Evolutionary conservation across 2,329 filamentous ascomycete genomes (phyloP), one percentile per base, ranked within the genome.

Genomic region (Diplodia sapinea): DNA sequence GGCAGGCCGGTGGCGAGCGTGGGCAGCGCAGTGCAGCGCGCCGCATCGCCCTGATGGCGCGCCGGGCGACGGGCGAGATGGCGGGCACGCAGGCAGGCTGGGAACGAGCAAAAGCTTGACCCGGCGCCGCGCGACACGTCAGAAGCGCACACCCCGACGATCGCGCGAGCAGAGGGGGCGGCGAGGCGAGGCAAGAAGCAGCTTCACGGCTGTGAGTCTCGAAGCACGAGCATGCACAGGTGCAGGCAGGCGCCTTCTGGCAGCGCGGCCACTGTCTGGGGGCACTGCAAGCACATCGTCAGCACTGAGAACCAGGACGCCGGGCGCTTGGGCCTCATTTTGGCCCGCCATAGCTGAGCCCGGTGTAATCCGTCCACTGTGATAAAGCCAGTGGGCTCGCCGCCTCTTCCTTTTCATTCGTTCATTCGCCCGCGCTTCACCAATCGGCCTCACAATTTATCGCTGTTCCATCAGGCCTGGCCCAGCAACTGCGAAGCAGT

Each of bases 401-500:
- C 55, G 55, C 55, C 55, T 47, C 38, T 59, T 59, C 55, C 55
- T 59, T 59, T 59, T 59, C 55, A 59, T 59, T 59, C 56, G 56
- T 59, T 59, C 56, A 59, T 59, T 59, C 55, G 38, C 38, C 56
- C 56, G 56, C 56, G 56, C 38, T 59, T 31, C 38, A 31, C 56
- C 56, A 59, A 59, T 59, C 56, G 56, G 56, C 56, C 56, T 59
- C 56, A 23, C 56, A 59, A 43, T 59, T 59, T 47, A 43, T 59
- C 56, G 56, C 38, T 43, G 38, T 59, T 31, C 56, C 56, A 59
- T 59, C 56, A 29, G 38, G 23, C 38, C 55, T 33, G 55, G 55
- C 55, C 33, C 55, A 40, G 55, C 55, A 13, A 17, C 29, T 23
- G 20, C 56, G n/a, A 13, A 57, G 56, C 56, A 47, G 56, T 47